Conservation (phyloP, 768 basidiomycete genomes). For the Lyophyllum shimeji region DNA sequence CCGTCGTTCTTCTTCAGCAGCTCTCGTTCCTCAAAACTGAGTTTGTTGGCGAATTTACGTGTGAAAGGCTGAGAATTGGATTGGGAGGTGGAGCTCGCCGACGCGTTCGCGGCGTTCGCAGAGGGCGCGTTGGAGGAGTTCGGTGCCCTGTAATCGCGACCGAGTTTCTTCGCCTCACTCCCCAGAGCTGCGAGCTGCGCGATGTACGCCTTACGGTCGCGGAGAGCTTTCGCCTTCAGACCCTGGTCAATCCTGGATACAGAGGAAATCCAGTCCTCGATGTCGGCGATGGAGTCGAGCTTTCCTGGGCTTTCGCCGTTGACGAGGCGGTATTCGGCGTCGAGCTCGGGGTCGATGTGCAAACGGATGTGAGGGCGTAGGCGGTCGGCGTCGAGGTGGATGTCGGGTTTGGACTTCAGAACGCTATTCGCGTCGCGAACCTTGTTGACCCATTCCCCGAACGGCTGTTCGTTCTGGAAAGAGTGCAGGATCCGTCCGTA, state of each 20-base stretch:
- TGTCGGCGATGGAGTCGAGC: neutral
- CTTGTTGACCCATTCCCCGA: neutral
- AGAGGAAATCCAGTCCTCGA: neutral
- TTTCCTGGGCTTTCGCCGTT: neutral
- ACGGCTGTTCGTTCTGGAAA: neutral
- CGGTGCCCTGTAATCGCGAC: neutral
- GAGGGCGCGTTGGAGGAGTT: neutral
- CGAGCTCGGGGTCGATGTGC: neutral
- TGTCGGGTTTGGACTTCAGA: neutral
- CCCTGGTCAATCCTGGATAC: neutral
- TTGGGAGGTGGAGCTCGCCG: no score
- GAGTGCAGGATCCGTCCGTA: neutral
- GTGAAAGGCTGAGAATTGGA: no score
- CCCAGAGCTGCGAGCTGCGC: neutral
- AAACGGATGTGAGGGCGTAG: neutral
- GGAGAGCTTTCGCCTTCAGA: neutral
- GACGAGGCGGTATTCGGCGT: neutral
- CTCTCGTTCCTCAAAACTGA: neutral
- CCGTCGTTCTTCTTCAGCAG: neutral
- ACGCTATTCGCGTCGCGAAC: neutral
- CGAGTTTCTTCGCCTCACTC: neutral
- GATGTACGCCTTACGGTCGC: neutral
- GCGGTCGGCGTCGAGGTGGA: neutral
- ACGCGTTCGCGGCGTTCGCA: neutral
- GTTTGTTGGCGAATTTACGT: neutral